A percentile compares a stretch with the other conserved stretches of the same genome.
phyloP scores from a whole-genome alignment of 1,139 yeast genomes.

The Zhuliangozyma parablackwelliae region DNA sequence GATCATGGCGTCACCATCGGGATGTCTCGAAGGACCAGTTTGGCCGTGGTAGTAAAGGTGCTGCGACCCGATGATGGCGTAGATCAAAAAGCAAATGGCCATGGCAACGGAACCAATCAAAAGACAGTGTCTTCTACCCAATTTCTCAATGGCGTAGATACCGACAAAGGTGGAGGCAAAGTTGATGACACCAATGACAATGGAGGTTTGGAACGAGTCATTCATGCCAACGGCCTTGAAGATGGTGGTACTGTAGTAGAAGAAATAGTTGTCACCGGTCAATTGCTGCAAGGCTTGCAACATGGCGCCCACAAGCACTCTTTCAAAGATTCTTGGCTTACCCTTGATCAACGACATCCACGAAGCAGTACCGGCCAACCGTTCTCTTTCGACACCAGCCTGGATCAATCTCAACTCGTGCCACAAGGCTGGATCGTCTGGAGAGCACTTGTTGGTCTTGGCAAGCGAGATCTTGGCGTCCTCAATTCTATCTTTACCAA shows the following conservation, averaged over 20 bases:
- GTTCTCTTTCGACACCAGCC: conserved; percentile 62
- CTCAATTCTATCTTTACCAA: conserved; percentile 33
- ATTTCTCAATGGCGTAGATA: conserved; percentile 59
- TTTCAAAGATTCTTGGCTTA: conserved; percentile 60
- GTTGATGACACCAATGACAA: conserved; percentile 74
- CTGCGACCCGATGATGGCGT: conserved; percentile 58
- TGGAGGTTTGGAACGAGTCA: conserved; percentile 74
- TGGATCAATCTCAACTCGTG: conserved; percentile 57
- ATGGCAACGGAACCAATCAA: conserved; percentile 44
- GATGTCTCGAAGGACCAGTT: conserved; percentile 27
- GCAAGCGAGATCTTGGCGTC: conserved; percentile 53
- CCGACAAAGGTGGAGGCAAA: conserved; percentile 70
- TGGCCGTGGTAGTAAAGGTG: conserved; percentile 53
- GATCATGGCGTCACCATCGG: conserved; percentile 73
- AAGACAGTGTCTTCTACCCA: conserved; percentile 68
- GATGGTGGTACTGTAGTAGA: conserved; percentile 76
- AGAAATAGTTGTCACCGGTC: conserved; percentile 77
- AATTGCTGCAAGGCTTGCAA: conserved; percentile 72
- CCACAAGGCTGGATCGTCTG: conserved; percentile 55
- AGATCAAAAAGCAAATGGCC: conserved; percentile 57
- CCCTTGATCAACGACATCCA: conserved; percentile 66
- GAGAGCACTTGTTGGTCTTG: conserved; percentile 56
- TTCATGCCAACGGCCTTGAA: conserved; percentile 76
- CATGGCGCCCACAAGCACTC: conserved; percentile 62
- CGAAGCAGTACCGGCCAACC: conserved; percentile 59